phyloP scores from a whole-genome alignment of 352 stramenopile species.

The Peronospora farinosa region DNA sequence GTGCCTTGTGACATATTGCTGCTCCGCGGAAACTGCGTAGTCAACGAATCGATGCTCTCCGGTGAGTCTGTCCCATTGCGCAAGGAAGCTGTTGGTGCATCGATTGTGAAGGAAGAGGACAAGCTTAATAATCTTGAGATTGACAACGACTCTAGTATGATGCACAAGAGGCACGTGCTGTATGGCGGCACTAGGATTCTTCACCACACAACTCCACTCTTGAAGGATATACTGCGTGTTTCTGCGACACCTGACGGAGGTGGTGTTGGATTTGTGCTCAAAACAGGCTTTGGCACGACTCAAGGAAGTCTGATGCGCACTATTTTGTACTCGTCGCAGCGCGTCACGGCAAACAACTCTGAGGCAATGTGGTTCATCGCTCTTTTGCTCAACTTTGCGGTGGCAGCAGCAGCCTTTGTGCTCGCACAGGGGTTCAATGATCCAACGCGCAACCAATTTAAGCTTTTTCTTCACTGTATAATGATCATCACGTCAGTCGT shows the following conservation, averaged over 20 bases:
- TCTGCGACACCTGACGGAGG: constrained; percentile 86
- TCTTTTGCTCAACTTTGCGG: constrained; percentile 94
- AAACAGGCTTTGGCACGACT: constrained; percentile 95
- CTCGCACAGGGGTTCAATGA: constrained; percentile 80
- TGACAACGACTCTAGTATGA: constrained; percentile 70
- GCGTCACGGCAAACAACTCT: constrained; percentile 91
- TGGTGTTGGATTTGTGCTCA: constrained; percentile 92
- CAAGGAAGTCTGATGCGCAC: constrained; percentile 97
- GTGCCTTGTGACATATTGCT: constrained; percentile 95
- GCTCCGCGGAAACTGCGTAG: constrained; percentile 91
- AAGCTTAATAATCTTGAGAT: constrained; percentile 61
- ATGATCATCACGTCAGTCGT: constrained; percentile 99
- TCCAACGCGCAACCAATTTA: constrained; percentile 92
- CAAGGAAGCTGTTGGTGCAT: constrained; percentile 87
- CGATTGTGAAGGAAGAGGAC: constrained; percentile 65
- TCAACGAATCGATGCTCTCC: constrained; percentile 99
- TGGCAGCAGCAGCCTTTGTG: constrained; percentile 91
- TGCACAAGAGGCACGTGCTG: constrained; percentile 86
- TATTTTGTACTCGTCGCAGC: constrained; percentile 96
- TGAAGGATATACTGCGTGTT: constrained; percentile 32
- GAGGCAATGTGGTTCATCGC: constrained; percentile 96
- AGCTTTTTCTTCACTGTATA: constrained; percentile 95
- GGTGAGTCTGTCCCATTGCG: constrained; percentile 97
- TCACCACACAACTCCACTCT: constrained; percentile 53
- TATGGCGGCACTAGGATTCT: constrained; percentile 90